A percentile compares a stretch with the other conserved stretches of the same genome.
Conservation (phyloP, 2,329 filamentous ascomycete genomes). For the Coniochaeta pulveracea region DNA sequence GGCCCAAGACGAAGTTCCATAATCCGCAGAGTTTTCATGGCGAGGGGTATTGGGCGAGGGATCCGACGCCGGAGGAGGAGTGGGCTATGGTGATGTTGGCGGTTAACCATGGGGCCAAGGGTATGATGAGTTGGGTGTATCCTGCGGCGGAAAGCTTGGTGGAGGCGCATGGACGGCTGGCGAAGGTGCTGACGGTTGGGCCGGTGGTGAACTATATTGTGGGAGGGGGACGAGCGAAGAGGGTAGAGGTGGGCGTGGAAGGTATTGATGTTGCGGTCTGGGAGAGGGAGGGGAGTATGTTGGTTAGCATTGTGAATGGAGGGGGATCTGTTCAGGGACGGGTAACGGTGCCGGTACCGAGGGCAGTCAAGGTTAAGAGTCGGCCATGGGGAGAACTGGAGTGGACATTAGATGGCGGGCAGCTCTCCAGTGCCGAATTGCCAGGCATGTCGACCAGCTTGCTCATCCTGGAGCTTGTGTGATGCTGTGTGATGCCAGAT, state of each 20-base stretch:
- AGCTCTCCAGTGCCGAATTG: no score
- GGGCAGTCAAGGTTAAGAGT: slow-evolving; percentile 10
- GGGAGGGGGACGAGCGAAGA: slow-evolving; percentile 13
- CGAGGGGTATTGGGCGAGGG: slow-evolving; percentile 34
- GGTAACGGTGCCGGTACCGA: slow-evolving; percentile 11
- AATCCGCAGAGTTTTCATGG: slow-evolving; percentile 36
- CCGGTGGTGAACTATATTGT: slow-evolving; percentile 29
- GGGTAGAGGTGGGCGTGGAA: slow-evolving; percentile 11
- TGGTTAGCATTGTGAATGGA: slow-evolving; percentile 26
- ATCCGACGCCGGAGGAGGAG: slow-evolving; percentile 29
- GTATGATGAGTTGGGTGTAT: slow-evolving; percentile 33
- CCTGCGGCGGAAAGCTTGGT: slow-evolving; percentile 25
- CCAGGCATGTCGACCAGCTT: no score
- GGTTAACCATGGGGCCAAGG: slow-evolving; percentile 32
- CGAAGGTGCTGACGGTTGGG: slow-evolving; percentile 21
- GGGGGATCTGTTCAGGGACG: slow-evolving; percentile 8
- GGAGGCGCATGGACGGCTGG: slow-evolving; percentile 25
- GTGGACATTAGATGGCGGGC: slow-evolving; percentile 15
- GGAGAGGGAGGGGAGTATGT: slow-evolving; percentile 14
- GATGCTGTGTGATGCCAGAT: no score
- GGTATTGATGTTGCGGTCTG: slow-evolving; percentile 25
- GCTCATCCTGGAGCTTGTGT: no score
- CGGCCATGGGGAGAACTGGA: slow-evolving; percentile 14
- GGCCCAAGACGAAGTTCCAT: slow-evolving; percentile 30
- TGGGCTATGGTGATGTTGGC: slow-evolving; percentile 32